Evolutionary conservation across 306 rosid species (phyloP), one percentile per base, ranked within the genome.

Genomic region (Carpinus fangiana): DNA sequence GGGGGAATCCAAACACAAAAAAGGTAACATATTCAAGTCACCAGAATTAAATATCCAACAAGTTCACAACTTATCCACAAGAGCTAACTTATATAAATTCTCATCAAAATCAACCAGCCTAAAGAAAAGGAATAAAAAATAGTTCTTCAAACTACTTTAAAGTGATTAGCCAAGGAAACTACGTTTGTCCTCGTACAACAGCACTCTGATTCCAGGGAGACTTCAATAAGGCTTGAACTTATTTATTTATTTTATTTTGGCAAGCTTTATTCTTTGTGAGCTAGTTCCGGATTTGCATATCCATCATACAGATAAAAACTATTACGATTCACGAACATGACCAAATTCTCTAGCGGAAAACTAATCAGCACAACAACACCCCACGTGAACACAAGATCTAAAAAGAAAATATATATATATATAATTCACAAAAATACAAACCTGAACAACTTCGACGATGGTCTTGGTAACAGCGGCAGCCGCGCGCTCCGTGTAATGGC

Each of bases 361-460:
- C 17, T 8, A 77, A 55, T 57, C 36, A 72, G 11, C 21, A 12
- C 6, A 5, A 38, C 4, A 38, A 38, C 43, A 38, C 43, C 43
- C 38, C 67, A 23, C 17, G 1, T 16, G 7, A 48, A 18, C 72
- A 18, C 10, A 46, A 38, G 20, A 60, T 45, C 23, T 48, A 78
- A 78, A 14, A 7, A 41, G 11, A 10, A 56, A 48, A 0, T 23
- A 23, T 23, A 23, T 23, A 23, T 23, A 23, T 23, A 23, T 23
- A 23, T 23, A 23, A 41, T 41, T 41, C 8, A 55, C 16, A 51
- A 60, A 59, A 66, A 36, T 28, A 17, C 60, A 81, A n/a, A 96
- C 99, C 99, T 89, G 98, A 71, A 96, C 99, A 66, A 96, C 98
- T 91, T 96, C 96, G 2, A 96, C 99, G 7, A 96, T 91, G 10